phyloP scores from a whole-genome alignment of 2,329 filamentous ascomycete species.

The Incumbomyces lentus region DNA sequence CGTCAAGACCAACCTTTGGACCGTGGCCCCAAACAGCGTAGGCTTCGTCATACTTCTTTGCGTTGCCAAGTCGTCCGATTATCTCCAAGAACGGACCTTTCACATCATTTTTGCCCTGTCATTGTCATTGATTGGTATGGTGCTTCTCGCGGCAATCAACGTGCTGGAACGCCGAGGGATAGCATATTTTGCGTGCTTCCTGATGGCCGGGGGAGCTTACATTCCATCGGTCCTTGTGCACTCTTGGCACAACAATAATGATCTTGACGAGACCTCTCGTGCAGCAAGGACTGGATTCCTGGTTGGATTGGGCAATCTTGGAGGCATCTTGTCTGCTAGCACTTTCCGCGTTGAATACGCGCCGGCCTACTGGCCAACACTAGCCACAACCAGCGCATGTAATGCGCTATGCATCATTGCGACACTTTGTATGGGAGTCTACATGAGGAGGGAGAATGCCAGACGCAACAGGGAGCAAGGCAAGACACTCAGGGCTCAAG shows the following conservation, averaged over 20 bases:
- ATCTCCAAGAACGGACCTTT: neutral
- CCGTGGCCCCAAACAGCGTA: too few species aligned
- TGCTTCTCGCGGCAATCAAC: too few species aligned
- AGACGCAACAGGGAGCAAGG: conserved; percentile 31
- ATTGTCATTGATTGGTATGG: too few species aligned
- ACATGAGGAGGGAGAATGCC: conserved; percentile 38
- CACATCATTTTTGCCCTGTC: too few species aligned
- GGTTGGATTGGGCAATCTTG: conserved; percentile 41
- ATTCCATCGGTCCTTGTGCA: conserved; percentile 27
- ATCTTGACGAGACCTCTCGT: conserved; percentile 39
- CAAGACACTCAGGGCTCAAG: conserved; percentile 25
- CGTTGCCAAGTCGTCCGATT: conserved; percentile 61
- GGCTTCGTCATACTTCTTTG: conserved; percentile 47
- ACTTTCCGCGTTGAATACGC: conserved; percentile 41
- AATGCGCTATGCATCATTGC: conserved; percentile 27
- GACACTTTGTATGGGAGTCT: conserved; percentile 31
- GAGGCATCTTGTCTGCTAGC: conserved; percentile 29
- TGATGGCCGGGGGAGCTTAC: too few species aligned
- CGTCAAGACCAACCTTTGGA: too few species aligned
- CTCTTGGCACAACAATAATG: conserved; percentile 45
- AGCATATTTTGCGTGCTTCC: too few species aligned
- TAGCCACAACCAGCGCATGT: conserved; percentile 29
- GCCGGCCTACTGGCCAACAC: conserved; percentile 28
- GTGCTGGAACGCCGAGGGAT: too few species aligned
- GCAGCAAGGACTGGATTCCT: conserved; percentile 40